A percentile compares a stretch with the other conserved stretches of the same genome.
Conservation (phyloP, 208 protist genomes). For the Trypanosoma melophagium region DNA sequence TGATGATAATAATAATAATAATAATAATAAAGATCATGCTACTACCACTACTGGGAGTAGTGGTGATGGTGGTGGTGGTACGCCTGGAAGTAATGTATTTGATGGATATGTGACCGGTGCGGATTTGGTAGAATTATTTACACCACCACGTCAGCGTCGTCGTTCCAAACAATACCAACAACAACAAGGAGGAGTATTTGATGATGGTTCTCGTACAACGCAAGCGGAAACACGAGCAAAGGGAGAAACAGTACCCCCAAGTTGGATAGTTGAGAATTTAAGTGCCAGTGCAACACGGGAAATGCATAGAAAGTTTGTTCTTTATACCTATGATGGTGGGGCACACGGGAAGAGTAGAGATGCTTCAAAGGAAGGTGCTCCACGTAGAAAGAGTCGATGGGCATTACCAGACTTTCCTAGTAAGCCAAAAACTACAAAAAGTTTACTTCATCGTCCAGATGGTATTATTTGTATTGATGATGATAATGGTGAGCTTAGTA, state of each 20-base stretch:
- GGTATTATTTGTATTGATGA: not conserved
- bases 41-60: not conserved
- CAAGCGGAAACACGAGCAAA: no score
- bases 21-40: not conserved
- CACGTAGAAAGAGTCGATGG: not conserved
- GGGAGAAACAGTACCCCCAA: not conserved
- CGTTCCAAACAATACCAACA: not conserved
- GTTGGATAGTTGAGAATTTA: not conserved
- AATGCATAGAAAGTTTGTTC: not conserved
- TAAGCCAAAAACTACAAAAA: not conserved
- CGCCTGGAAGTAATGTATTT: not conserved
- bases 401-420: not conserved
- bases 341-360: not conserved
- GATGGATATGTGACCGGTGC: not conserved
- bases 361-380: no score
- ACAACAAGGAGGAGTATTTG: not conserved
- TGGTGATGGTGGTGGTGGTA: not conserved
- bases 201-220: no score
- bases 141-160: not conserved
- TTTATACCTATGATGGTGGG: not conserved
- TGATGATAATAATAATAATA: not conserved
- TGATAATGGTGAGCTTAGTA: slow-evolving; percentile 17
- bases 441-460: not conserved
- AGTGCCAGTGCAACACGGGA: not conserved
- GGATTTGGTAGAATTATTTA: not conserved